phyloP scores from a whole-genome alignment of 352 stramenopile genomes.

The Phytophthora fragariaefolia region DNA sequence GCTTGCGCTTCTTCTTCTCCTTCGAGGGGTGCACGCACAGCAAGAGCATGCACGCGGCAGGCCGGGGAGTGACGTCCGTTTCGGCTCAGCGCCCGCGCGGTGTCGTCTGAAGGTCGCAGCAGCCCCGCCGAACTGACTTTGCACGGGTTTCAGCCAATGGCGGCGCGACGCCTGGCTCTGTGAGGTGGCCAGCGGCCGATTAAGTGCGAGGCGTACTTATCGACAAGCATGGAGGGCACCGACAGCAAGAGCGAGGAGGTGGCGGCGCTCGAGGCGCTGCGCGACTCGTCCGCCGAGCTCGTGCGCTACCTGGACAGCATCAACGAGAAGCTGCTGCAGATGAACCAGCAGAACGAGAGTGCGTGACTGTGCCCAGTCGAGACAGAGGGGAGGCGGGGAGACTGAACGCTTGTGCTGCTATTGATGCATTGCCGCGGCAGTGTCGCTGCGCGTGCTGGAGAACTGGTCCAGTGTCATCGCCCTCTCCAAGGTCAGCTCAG shows the following conservation, averaged over 20 bases:
- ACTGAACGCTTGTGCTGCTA: not conserved
- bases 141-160: slow-evolving; percentile 29
- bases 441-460: slow-evolving; percentile 79
- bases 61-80: slow-evolving; percentile 18
- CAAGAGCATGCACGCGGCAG: slow-evolving; percentile 37
- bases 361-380: slow-evolving; percentile 37
- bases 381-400: not conserved
- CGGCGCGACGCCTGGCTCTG: slow-evolving; percentile 10
- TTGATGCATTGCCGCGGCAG: too few species aligned
- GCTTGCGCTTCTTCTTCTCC: slow-evolving; percentile 76
- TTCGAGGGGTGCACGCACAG: slow-evolving; percentile 57
- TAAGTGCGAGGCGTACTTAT: slow-evolving; percentile 16
- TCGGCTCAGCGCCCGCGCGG: slow-evolving; percentile 8
- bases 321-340: slow-evolving; percentile 72
- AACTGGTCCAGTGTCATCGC: slow-evolving; percentile 86
- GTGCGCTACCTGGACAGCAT: slow-evolving; percentile 80
- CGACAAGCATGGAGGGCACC: slow-evolving; percentile 35
- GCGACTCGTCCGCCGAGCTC: slow-evolving; percentile 78
- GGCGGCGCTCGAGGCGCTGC: slow-evolving; percentile 76
- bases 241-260: slow-evolving; percentile 85
- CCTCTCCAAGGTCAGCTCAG: slow-evolving; percentile 61
- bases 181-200: slow-evolving; percentile 1
- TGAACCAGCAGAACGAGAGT: slow-evolving; percentile 88
- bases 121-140: slow-evolving; percentile 24
- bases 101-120: not conserved